Evolutionary conservation across 345 rosid genomes (phyloP).

Genomic region (Eucalyptus grandis): DNA sequence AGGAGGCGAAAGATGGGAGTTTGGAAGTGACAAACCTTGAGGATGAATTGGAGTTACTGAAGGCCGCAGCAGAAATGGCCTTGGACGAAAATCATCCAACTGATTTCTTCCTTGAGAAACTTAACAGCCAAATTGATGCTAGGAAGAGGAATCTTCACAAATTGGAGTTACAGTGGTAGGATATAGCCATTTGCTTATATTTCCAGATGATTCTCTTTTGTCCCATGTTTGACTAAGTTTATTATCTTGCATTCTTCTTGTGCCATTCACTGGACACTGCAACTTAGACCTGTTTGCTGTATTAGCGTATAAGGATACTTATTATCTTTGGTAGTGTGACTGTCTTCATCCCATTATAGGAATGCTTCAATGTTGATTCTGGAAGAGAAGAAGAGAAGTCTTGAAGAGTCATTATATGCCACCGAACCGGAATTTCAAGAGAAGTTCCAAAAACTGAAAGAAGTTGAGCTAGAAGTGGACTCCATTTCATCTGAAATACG

Average conservation of each 20-base stretch:
- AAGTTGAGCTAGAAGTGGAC: constrained; percentile 34
- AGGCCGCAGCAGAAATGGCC: constrained; percentile 44
- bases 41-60: constrained; percentile 38
- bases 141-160: constrained; percentile 25
- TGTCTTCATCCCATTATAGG: constrained; percentile 18
- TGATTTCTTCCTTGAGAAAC: constrained; percentile 39
- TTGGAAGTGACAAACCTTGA: constrained; percentile 29
- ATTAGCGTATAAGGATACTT: not conserved
- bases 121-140: constrained; percentile 24
- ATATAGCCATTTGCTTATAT: not conserved
- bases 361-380: constrained; percentile 30
- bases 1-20: constrained; percentile 23
- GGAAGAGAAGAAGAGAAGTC: constrained; percentile 45
- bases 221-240: not conserved
- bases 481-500: constrained; percentile 39
- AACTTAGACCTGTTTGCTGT: not conserved
- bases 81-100: constrained; percentile 26
- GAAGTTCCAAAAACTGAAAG: constrained; percentile 45
- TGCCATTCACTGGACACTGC: not conserved
- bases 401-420: constrained; percentile 43
- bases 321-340: not conserved
- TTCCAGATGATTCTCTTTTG: not conserved
- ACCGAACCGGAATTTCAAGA: constrained; percentile 36
- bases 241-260: not conserved
- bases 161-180: constrained; percentile 45